A percentile compares a stretch with the other conserved stretches of the same genome.
Conservation (phyloP, 192 early-diverging fungal genomes). For the Linderina pennispora region DNA sequence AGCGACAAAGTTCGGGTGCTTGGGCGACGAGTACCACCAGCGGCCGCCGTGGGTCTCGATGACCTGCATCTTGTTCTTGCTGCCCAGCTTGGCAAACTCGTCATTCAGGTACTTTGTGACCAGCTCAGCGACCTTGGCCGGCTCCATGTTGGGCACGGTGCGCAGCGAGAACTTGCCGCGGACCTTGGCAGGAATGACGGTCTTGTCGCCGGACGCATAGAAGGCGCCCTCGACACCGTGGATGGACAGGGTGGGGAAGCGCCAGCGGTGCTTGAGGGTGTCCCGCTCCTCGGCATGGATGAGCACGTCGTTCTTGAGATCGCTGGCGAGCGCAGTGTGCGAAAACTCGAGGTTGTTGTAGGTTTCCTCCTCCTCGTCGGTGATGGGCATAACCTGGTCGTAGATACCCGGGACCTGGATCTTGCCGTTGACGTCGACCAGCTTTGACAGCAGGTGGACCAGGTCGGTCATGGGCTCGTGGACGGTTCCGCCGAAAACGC, state of each 20-base stretch:
- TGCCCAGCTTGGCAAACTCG: slow-evolving; percentile 88
- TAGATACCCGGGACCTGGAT: slow-evolving; percentile 90
- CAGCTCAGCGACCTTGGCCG: slow-evolving; percentile 64
- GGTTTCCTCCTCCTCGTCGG: slow-evolving; percentile 71
- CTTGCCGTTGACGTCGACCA: slow-evolving; percentile 79
- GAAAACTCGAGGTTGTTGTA: slow-evolving; percentile 82
- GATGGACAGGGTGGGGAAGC: slow-evolving; percentile 90
- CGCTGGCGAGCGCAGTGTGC: slow-evolving; percentile 49
- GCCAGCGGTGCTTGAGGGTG: slow-evolving; percentile 88
- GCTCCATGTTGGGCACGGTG: slow-evolving; percentile 90
- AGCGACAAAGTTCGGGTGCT: slow-evolving; percentile 93
- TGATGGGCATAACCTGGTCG: slow-evolving; percentile 84
- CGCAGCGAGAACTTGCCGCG: slow-evolving; percentile 98
- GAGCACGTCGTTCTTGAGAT: slow-evolving; percentile 71
- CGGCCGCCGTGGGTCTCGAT: slow-evolving; percentile 79
- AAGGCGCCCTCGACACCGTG: slow-evolving; percentile 99
- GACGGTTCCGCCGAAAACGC: slow-evolving; percentile 89
- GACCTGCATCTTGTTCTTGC: slow-evolving; percentile 78
- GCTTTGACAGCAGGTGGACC: slow-evolving; percentile 69
- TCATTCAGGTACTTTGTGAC: slow-evolving; percentile 67
- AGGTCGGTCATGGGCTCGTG: slow-evolving; percentile 99
- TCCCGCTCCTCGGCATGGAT: slow-evolving; percentile 72
- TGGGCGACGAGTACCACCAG: slow-evolving; percentile 84
- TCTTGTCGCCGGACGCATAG: slow-evolving; percentile 90
- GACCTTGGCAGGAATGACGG: slow-evolving; percentile 93